Percentiles rank a stretch among this genome's conserved stretches.
These are phyloP conservation scores for Prunus padus DNA, from an alignment of 306 rosid species.

Conservation along the genomic window DNA sequence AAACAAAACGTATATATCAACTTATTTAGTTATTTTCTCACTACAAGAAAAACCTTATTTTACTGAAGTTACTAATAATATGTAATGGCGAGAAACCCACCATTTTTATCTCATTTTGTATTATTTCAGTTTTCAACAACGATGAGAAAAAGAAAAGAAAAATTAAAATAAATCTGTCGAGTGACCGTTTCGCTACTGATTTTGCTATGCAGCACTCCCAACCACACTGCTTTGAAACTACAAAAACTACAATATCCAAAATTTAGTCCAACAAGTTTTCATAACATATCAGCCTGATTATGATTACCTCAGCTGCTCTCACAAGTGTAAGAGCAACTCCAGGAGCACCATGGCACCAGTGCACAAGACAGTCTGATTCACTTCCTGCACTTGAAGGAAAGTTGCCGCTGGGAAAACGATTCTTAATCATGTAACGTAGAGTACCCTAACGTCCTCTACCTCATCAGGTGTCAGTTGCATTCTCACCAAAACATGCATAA, in stretches of 20 bases:
- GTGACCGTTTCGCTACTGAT: not conserved
- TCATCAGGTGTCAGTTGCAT: constrained; percentile 73
- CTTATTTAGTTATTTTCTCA: not conserved
- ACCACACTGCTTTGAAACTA: not conserved
- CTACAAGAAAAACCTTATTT: not conserved
- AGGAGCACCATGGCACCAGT: constrained; percentile 96
- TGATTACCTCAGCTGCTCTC: constrained; percentile 69
- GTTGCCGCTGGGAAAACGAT: constrained; percentile 67
- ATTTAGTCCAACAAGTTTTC: not conserved
- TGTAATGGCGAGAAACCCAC: not conserved
- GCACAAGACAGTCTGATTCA: constrained; percentile 72
- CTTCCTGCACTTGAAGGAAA: constrained; percentile 85
- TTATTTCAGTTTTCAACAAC: not conserved
- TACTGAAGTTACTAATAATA: not conserved
- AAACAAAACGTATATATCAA: not conserved
- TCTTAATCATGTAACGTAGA: constrained; percentile 60
- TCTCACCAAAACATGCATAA: constrained; percentile 78
- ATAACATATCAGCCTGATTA: not conserved
- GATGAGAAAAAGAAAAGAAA: not conserved
- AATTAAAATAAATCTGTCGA: not conserved
- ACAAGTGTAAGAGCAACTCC: constrained; percentile 77
- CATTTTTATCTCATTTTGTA: not conserved
- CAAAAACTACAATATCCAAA: not conserved
- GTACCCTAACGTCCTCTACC: constrained; percentile 75
- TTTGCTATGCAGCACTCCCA: not conserved